Evolutionary conservation across 2,329 filamentous ascomycete species (phyloP), one percentile per base, ranked within the genome.

Genomic region (Leptoxyphium fumago): DNA sequence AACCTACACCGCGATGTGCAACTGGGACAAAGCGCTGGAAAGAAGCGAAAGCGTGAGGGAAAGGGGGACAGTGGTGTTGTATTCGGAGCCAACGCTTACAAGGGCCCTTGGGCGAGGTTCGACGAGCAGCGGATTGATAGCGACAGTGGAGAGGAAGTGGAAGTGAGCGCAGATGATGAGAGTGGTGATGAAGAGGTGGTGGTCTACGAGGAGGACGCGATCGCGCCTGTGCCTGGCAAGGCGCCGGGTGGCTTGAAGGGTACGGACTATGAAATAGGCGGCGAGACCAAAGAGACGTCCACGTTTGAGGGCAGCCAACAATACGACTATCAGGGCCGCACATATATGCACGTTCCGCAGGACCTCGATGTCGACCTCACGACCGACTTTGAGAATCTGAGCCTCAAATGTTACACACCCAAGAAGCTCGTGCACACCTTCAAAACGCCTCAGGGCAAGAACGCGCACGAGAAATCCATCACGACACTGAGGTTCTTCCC

Each of bases 271-370:
- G 62, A 61, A 30, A 62, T 69, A 44, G 62, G 61, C n/a, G 63
- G 64, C 43, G 62, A 61, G 0, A 63, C 62, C 40, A 64, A 63
- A 41, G 91, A 98, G 67, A 91, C 82, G 43, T 87, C 82, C 38
- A 80, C 79, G 39, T 98, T 96, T 65, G 83, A 94, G 57, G 91
- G 88, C 49, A 74, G 74, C 36, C 72, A 84, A 58, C 71, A 91
- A 64, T 82, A 80, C 69, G 91, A 98, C 62, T 98, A 98, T 67
- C 84, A 93, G 61, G 91, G 91, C 40, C 74, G 91, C 51, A 94
- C 89, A 29, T 98, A 94, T 62, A 95, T 98, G 89, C 91, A 98
- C 64, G 74, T 96, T 39, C 91, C 91, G 2, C 87, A 86, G 61
- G 88, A 94, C 61, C 68, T 94, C 64, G 84, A 86, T 58, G 71